Conservation (phyloP, 305 asterid genomes). For the Plantago rigida region DNA sequence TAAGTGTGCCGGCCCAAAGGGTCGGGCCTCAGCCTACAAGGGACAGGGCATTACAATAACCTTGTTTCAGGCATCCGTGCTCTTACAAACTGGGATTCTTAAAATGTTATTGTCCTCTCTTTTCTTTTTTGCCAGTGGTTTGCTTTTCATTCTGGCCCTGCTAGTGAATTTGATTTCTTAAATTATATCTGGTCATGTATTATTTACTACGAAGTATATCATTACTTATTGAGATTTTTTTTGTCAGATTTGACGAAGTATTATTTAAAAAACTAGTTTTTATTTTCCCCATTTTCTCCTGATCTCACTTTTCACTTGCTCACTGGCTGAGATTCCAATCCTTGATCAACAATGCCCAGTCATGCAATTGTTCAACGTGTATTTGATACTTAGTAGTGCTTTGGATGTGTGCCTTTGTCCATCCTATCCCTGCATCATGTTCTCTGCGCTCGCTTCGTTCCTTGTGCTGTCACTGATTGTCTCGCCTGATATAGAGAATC, state of each 20-base stretch:
- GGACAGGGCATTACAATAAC: not conserved
- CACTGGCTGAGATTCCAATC: too few species aligned
- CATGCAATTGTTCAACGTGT: too few species aligned
- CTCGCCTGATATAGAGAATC: conserved; percentile 16
- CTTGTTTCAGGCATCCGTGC: not conserved
- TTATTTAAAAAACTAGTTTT: not conserved
- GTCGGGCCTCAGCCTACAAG: too few species aligned
- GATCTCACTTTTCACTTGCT: too few species aligned
- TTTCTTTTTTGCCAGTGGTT: not conserved
- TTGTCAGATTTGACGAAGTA: not conserved
- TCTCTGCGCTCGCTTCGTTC: conserved; percentile 14
- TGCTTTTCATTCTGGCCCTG: not conserved
- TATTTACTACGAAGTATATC: too few species aligned
- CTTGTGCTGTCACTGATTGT: conserved; percentile 9
- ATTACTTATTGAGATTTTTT: not conserved
- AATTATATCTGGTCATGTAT: too few species aligned
- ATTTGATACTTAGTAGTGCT: too few species aligned
- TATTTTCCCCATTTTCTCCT: not conserved
- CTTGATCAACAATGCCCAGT: too few species aligned
- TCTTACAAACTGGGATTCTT: conserved; percentile 12
- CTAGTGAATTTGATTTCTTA: not conserved
- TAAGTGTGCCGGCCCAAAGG: too few species aligned
- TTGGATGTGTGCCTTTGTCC: not conserved
- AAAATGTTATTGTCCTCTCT: not conserved
- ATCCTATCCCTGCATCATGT: too few species aligned